Conservation (phyloP, 345 rosid genomes). For the Citrus unshiu region DNA sequence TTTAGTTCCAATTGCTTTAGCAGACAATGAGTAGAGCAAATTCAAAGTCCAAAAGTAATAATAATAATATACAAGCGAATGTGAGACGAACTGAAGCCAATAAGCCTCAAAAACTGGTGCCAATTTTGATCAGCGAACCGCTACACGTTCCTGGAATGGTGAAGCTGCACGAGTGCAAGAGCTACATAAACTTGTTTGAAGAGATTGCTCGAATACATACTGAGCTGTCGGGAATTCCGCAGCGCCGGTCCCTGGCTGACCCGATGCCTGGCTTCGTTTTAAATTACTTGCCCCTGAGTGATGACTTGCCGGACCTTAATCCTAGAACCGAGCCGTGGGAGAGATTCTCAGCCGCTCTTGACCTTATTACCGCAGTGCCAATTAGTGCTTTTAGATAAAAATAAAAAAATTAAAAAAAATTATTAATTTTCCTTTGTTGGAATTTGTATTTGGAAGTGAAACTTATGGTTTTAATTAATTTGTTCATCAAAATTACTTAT, state of each 20-base stretch:
- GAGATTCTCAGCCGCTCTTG: background rate
- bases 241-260: background rate
- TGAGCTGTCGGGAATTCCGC: background rate
- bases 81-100: background rate
- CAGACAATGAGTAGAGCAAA: background rate
- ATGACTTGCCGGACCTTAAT: background rate
- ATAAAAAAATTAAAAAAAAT: too few relatives aligned
- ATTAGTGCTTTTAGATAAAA: background rate
- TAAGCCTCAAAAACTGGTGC: background rate
- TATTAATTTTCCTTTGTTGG: background rate
- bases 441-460: background rate
- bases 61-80: background rate
- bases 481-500: background rate
- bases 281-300: background rate
- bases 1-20: background rate
- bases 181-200: background rate
- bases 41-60: background rate
- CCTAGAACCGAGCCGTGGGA: background rate
- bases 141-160: background rate
- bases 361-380: background rate
- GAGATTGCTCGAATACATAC: background rate
- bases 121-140: background rate
- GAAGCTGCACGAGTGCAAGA: background rate
- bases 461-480: too few relatives aligned
- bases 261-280: background rate